phyloP scores from a whole-genome alignment of 2,329 filamentous ascomycete genomes.

The Ambrosiella beaveri region DNA sequence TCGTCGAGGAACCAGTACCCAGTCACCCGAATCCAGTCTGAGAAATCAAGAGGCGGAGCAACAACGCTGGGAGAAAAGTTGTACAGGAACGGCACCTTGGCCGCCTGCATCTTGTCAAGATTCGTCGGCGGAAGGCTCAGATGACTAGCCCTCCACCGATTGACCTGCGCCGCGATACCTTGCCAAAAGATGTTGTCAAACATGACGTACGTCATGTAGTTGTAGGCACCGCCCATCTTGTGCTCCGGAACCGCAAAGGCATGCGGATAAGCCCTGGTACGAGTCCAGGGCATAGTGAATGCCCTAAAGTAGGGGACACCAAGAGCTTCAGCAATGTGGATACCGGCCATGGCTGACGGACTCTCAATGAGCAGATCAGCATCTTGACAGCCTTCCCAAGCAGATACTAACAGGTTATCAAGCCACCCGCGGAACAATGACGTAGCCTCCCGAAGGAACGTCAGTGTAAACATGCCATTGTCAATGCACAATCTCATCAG shows the following conservation, averaged over 20 bases:
- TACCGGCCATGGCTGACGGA: constrained; percentile 90
- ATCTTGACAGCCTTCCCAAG: constrained; percentile 69
- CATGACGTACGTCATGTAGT: constrained; percentile 86
- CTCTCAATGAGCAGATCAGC: constrained; percentile 87
- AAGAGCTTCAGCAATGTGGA: constrained; percentile 89
- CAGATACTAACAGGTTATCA: constrained; percentile 66
- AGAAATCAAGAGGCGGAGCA: constrained; percentile 84
- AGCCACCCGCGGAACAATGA: constrained; percentile 87
- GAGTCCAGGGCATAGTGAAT: constrained; percentile 98
- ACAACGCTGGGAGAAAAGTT: constrained; percentile 93
- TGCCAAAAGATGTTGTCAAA: constrained; percentile 98
- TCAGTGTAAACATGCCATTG: constrained; percentile 89
- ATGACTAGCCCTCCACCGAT: constrained; percentile 73
- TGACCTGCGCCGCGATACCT: constrained; percentile 77
- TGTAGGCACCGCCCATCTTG: constrained; percentile 91
- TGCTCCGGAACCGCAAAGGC: constrained; percentile 85
- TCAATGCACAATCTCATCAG: constrained; percentile 94
- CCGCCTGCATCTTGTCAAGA: constrained; percentile 80
- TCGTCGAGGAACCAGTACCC: constrained; percentile 98
- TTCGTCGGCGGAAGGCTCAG: constrained; percentile 65
- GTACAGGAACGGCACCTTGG: constrained; percentile 96
- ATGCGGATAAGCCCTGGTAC: constrained; percentile 87
- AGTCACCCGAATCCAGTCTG: constrained; percentile 92
- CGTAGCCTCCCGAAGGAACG: constrained; percentile 77
- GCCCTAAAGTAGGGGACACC: constrained; percentile 90